Evolutionary conservation across 2,329 filamentous ascomycete genomes (phyloP).

Genomic region (Cladosporium phlei): DNA sequence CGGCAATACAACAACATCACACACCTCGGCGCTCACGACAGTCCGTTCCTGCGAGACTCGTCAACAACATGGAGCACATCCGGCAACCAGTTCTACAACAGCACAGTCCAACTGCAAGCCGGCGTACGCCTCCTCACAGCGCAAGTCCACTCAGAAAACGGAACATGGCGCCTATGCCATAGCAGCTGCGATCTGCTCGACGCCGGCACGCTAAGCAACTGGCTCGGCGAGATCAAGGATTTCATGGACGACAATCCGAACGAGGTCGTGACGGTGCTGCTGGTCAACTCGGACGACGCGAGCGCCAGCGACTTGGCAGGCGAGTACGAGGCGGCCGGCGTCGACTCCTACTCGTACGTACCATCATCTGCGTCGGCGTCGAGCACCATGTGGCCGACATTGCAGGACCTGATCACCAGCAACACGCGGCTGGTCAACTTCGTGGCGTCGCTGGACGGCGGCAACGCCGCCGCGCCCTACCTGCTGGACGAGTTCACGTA

Average conservation of each 20-base stretch:
- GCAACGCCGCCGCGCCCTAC: slow-evolving; percentile 37
- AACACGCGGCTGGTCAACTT: slow-evolving; percentile 43
- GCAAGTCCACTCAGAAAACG: slow-evolving; percentile 53
- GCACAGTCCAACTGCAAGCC: slow-evolving; percentile 54
- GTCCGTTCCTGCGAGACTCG: slow-evolving; percentile 45
- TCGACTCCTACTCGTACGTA: slow-evolving; percentile 40
- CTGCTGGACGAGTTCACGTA: slow-evolving; percentile 36
- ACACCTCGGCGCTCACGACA: slow-evolving; percentile 62
- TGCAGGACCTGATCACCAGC: slow-evolving; percentile 38
- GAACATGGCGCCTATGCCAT: slow-evolving; percentile 50
- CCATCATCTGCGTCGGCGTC: slow-evolving; percentile 24
- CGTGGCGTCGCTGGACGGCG: slow-evolving; percentile 32
- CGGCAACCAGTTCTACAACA: slow-evolving; percentile 55
- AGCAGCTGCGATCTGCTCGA: slow-evolving; percentile 54
- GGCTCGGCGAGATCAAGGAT: slow-evolving; percentile 52
- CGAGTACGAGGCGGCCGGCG: slow-evolving; percentile 50
- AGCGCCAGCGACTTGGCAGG: slow-evolving; percentile 33
- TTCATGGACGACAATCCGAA: slow-evolving; percentile 49
- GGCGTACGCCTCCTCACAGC: slow-evolving; percentile 62
- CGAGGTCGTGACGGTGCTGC: slow-evolving; percentile 26
- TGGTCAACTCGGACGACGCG: slow-evolving; percentile 20
- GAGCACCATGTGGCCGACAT: slow-evolving; percentile 44
- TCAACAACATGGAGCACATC: slow-evolving; percentile 6
- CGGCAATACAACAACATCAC: slow-evolving; percentile 57
- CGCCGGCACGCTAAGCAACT: slow-evolving; percentile 50